Evolutionary conservation across 257 asterid species (phyloP), one percentile per base, ranked within the genome.

Genomic region (Leptodermis oblonga): DNA sequence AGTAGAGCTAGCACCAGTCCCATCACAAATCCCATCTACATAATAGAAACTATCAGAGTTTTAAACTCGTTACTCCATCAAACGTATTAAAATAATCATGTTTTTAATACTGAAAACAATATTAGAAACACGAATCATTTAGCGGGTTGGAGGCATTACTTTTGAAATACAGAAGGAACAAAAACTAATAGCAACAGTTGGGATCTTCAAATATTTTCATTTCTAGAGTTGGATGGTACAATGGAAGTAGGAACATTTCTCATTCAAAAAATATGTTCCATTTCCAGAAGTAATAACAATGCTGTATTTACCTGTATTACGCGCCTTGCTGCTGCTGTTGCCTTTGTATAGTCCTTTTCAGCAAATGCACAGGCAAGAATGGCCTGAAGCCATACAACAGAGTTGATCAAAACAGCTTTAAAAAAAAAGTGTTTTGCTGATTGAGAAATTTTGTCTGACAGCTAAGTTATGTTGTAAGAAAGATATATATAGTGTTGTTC

Each of bases 361-460:
- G 97, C 99, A 81, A 94, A 94, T 62, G 99, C 88, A 76, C 96
- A 79, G 62, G 99, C 99, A 71, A 94, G 95, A 61, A 94, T 91
- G 53, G 99, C 99, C 99, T 94, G 43, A 61, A 43, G 22, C 33
- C 25, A 65, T 17, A 31, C 20, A 60, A 23, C 62, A 59, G 20
- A n/a, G n/a, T n/a, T n/a, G 1, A 34, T 28, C 37, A 49, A 10
- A 20, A 30, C 11, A 48, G 31, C 70, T 28, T 31, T 42, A 30
- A 33, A 66, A 17, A 59, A 34, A 46, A 30, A 10, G 10, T 48
- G 6, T 66, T 26, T 23, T 30, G 9, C 5, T 46, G 54, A 22
- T 65, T n/a, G 45, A 26, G 13, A 25, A 31, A 2, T 41, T 41
- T 20, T 42, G 52, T 7, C 23, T 17, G 10, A 17, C 36, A 43